phyloP scores from a whole-genome alignment of 2,329 filamentous ascomycete genomes.

The Xylariaceae sp. region DNA sequence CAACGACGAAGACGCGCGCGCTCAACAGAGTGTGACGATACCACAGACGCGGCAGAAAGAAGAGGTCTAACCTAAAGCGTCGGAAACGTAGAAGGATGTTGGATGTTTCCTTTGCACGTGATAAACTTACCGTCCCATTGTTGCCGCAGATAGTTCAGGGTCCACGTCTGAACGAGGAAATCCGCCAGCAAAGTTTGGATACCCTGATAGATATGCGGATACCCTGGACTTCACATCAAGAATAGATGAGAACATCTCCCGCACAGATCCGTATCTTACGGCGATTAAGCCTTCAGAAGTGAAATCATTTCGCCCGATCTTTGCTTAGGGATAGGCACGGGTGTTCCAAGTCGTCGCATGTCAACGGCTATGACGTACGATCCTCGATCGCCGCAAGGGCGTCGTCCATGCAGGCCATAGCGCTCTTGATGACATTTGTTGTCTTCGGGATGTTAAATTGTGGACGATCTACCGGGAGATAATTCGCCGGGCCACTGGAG shows the following conservation, averaged over 20 bases:
- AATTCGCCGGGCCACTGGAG: not conserved
- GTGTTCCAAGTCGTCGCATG: not conserved
- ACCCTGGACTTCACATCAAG: not conserved
- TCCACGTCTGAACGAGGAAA: slow-evolving; percentile 4
- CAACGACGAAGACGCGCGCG: slow-evolving; percentile 2
- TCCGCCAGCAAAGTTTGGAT: not conserved
- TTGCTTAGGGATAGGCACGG: not conserved
- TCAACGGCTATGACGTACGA: not conserved
- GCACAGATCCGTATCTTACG: slow-evolving; percentile 9
- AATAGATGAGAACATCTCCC: slow-evolving; percentile 4
- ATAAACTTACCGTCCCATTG: not conserved
- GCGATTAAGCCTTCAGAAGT: not conserved
- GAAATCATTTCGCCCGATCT: not conserved
- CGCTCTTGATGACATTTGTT: not conserved
- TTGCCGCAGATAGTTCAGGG: not conserved
- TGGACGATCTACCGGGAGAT: not conserved
- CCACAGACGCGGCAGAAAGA: slow-evolving; percentile 13
- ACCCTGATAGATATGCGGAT: no score
- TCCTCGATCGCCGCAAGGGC: not conserved
- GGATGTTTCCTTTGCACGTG: slow-evolving; percentile 17
- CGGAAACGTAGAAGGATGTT: not conserved
- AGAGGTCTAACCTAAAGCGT: slow-evolving; percentile 21
- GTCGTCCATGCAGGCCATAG: no score
- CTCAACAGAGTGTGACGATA: slow-evolving; percentile 14
- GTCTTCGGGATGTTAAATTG: not conserved